Evolutionary conservation across 208 protist species (phyloP).

Genomic region (Leishmania amazonensis): DNA sequence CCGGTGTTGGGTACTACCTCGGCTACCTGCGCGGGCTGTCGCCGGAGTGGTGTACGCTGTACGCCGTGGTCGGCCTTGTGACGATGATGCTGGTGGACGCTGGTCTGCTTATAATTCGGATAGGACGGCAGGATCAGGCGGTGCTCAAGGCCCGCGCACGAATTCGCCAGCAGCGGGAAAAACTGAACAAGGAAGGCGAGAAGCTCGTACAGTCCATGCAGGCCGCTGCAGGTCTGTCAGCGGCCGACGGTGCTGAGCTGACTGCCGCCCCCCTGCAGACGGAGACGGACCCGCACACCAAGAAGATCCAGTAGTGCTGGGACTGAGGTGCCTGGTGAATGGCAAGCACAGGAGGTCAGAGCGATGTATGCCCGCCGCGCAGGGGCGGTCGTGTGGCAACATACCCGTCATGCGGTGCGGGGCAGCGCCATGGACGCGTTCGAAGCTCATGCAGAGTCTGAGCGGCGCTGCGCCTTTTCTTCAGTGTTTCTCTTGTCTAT

Average conservation of each 20-base stretch:
- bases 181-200: slow-evolving; percentile 18
- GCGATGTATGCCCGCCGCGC: too few relatives aligned
- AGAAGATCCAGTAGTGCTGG: slow-evolving; percentile 22
- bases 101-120: slow-evolving; percentile 59
- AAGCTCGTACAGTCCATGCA: slow-evolving; percentile 27
- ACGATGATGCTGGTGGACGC: slow-evolving; percentile 81
- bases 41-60: slow-evolving; percentile 57
- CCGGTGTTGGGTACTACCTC: slow-evolving; percentile 72
- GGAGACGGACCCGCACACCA: slow-evolving; percentile 7
- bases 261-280: not conserved
- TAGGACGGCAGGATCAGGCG: slow-evolving; percentile 56
- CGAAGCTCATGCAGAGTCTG: too few relatives aligned
- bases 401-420: too few relatives aligned
- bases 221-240: not conserved
- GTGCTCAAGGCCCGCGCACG: slow-evolving; percentile 27
- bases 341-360: not conserved
- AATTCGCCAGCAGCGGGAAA: slow-evolving; percentile 23
- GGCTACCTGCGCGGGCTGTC: slow-evolving; percentile 50
- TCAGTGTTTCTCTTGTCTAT: too few relatives aligned
- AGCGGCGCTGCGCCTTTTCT: not conserved
- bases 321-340: not conserved
- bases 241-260: not conserved
- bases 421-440: too few relatives aligned
- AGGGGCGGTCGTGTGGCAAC: too few relatives aligned
- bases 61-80: slow-evolving; percentile 58